These are phyloP conservation scores for Endotrypanum monterogeii DNA, from an alignment of 208 protist genomes.

Conservation along the genomic window DNA sequence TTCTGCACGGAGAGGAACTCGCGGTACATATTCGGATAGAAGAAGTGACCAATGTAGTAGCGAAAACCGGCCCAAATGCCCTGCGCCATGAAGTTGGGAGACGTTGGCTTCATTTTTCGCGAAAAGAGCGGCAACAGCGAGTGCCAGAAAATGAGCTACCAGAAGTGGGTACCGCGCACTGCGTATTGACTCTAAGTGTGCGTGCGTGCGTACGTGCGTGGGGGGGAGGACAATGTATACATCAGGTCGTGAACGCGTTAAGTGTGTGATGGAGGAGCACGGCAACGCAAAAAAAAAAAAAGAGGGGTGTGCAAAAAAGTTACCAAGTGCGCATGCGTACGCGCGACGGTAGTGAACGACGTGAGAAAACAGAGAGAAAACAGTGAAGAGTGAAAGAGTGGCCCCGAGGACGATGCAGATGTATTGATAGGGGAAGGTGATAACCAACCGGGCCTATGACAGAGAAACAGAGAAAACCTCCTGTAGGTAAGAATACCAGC, in stretches of 20 bases:
- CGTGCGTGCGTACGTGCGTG: no score
- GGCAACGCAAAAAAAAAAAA: neutral
- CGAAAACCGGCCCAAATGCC: constrained; percentile 87
- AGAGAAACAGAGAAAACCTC: neutral
- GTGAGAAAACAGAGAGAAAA: constrained; percentile 2
- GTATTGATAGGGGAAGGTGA: neutral
- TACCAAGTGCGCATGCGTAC: neutral
- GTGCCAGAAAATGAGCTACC: neutral
- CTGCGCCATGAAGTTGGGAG: constrained; percentile 78
- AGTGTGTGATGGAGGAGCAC: neutral
- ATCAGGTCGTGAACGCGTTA: neutral
- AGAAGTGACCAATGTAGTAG: constrained; percentile 90
- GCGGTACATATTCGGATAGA: constrained; percentile 91
- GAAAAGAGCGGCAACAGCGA: neutral
- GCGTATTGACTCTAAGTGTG: neutral
- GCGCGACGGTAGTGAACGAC: neutral
- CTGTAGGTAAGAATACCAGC: neutral
- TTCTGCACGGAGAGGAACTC: constrained; percentile 90
- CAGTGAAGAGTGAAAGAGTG: neutral
- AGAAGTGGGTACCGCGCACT: neutral
- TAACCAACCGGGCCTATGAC: neutral
- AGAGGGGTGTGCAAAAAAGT: neutral
- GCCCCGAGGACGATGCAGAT: neutral
- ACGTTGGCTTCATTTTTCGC: constrained; percentile 77
- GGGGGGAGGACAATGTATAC: neutral